A percentile compares a stretch with the other conserved stretches of the same genome.
Evolutionary conservation across 352 stramenopile genomes (phyloP).

Genomic region (Globisporangium uncinulatum): DNA sequence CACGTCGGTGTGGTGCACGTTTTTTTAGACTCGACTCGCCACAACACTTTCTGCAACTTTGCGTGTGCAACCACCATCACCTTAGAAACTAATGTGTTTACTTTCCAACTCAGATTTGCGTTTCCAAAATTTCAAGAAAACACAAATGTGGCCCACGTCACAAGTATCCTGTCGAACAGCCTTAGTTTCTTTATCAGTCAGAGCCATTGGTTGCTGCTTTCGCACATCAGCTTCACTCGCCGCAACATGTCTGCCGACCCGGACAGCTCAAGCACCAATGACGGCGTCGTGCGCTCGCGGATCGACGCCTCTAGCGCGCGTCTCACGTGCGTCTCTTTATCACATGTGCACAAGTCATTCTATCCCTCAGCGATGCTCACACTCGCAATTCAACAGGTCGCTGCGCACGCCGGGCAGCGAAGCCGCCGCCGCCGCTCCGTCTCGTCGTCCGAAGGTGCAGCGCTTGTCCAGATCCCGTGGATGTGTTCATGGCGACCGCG

Average conservation of each 20-base stretch:
- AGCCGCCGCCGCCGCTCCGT: constrained; percentile 21
- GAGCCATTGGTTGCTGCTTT: not conserved
- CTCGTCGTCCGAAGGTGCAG: constrained; percentile 48
- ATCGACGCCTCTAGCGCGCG: constrained; percentile 64
- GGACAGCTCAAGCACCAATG: constrained; percentile 16
- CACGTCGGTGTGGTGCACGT: not conserved
- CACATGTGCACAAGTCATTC: not conserved
- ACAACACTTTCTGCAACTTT: not conserved
- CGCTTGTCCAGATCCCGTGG: too few relatives aligned
- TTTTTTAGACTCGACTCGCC: not conserved
- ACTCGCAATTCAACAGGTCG: constrained; percentile 26
- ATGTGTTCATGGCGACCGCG: too few relatives aligned
- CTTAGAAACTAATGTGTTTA: not conserved
- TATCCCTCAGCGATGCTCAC: not conserved
- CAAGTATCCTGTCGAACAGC: constrained; percentile 4
- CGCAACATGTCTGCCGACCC: not conserved
- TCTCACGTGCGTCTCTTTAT: constrained; percentile 41
- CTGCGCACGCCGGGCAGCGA: constrained; percentile 36
- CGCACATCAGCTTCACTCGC: not conserved
- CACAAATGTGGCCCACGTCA: not conserved
- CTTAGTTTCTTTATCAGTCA: not conserved
- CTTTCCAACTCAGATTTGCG: too few relatives aligned
- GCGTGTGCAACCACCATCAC: not conserved
- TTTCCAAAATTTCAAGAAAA: too few relatives aligned
- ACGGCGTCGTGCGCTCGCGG: constrained; percentile 49